Evolutionary conservation across 2,329 filamentous ascomycete genomes (phyloP).

Genomic region (Epichloe bromicola): DNA sequence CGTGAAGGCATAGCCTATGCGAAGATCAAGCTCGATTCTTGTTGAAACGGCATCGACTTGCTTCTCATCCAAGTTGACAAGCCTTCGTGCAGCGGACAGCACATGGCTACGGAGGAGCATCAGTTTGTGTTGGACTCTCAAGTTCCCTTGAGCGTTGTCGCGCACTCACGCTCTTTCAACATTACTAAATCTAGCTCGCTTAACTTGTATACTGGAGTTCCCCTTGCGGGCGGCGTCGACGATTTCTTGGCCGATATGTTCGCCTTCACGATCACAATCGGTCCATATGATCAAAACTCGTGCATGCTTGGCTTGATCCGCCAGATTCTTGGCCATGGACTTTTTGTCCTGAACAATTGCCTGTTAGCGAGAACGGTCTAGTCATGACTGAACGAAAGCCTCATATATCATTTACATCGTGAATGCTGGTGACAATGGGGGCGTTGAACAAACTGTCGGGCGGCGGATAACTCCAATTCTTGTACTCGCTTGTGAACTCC

Average conservation of each 20-base stretch:
- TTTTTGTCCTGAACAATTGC: conserved; percentile 55
- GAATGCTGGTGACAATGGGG: conserved; percentile 54
- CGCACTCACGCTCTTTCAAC: conserved; percentile 68
- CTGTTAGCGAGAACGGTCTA: not conserved
- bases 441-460: conserved; percentile 73
- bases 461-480: conserved; percentile 68
- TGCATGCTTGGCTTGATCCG: conserved; percentile 59
- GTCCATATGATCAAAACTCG: conserved; percentile 89
- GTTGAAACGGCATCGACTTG: conserved; percentile 81
- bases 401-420: conserved; percentile 36
- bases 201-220: conserved; percentile 64
- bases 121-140: conserved; percentile 4
- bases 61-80: conserved; percentile 66
- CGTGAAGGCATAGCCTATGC: conserved; percentile 88
- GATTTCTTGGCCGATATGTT: conserved; percentile 90
- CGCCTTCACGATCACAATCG: conserved; percentile 94
- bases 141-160: no score
- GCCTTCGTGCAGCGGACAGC: conserved; percentile 64
- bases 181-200: conserved; percentile 86
- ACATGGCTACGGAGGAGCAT: conserved; percentile 55
- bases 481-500: conserved; percentile 63
- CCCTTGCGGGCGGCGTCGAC: conserved; percentile 63
- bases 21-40: conserved; percentile 81
- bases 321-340: conserved; percentile 73
- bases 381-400: not conserved